Evolutionary conservation across 2,329 filamentous ascomycete genomes (phyloP).

Genomic region (Thermoascus crustaceus): DNA sequence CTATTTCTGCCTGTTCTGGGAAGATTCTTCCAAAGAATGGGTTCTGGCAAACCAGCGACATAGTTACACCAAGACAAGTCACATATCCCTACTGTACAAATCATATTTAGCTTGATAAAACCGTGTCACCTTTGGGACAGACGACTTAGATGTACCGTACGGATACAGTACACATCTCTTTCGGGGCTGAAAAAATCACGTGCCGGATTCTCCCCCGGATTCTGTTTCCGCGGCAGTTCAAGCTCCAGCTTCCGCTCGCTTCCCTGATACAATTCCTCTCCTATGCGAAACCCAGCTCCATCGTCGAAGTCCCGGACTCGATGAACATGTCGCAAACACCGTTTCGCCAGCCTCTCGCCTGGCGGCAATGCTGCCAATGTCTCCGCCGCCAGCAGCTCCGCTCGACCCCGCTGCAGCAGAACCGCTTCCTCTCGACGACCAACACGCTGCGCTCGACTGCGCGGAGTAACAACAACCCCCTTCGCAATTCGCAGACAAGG

Average conservation of each 20-base stretch:
- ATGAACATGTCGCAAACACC: background rate
- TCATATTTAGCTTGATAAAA: too few species aligned
- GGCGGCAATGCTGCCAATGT: slow-evolving; percentile 2
- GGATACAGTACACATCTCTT: too few species aligned
- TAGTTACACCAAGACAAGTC: too few species aligned
- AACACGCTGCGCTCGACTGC: slow-evolving; percentile 4
- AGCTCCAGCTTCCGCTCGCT: background rate
- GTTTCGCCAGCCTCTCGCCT: background rate
- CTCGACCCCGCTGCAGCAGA: background rate
- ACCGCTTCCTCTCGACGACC: slow-evolving; percentile 5
- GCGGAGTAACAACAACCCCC: slow-evolving; percentile 21
- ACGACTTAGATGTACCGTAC: too few species aligned
- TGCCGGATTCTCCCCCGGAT: background rate
- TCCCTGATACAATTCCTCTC: background rate
- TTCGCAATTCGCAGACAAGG: slow-evolving; percentile 13
- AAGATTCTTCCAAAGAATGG: too few species aligned
- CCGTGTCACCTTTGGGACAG: too few species aligned
- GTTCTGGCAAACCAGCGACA: too few species aligned
- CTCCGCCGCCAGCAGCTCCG: background rate
- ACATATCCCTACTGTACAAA: too few species aligned
- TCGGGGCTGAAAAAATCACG: background rate
- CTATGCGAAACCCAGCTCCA: background rate
- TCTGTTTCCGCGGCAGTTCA: background rate
- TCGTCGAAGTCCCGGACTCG: background rate
- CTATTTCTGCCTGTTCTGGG: too few species aligned